Conservation (phyloP, 305 asterid species). For the Nicotiana rustica region DNA sequence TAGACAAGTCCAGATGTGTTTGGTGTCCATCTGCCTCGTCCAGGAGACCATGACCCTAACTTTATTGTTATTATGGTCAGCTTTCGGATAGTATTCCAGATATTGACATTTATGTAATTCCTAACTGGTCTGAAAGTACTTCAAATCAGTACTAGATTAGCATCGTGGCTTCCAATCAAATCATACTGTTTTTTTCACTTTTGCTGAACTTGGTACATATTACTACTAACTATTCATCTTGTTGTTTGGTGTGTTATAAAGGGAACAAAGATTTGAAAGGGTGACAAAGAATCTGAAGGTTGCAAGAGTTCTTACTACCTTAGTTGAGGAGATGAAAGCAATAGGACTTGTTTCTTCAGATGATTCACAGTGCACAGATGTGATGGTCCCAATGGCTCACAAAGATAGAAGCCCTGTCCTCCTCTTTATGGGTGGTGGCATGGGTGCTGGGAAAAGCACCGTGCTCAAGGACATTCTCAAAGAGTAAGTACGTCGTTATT, state of each 20-base stretch:
- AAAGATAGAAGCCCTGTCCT: conserved; percentile 93
- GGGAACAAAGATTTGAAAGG: conserved; percentile 95
- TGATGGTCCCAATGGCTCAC: conserved; percentile 99
- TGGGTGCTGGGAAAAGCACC: conserved; percentile 99
- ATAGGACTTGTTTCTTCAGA: conserved; percentile 83
- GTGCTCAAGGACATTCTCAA: conserved; percentile 93
- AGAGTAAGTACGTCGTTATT: conserved; percentile 65
- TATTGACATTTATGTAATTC: not conserved
- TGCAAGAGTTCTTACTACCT: conserved; percentile 88
- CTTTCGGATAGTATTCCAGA: conserved; percentile 8
- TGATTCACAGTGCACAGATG: conserved; percentile 93
- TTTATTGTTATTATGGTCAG: conserved; percentile 9
- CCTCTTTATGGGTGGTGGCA: conserved; percentile 99
- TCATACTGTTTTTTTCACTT: not conserved
- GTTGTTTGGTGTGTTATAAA: conserved; percentile 37
- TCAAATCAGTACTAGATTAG: not conserved
- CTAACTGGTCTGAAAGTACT: not conserved
- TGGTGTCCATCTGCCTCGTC: not conserved
- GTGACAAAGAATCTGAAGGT: conserved; percentile 96
- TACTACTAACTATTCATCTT: not conserved
- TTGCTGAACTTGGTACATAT: not conserved
- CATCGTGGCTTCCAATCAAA: not conserved
- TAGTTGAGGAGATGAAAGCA: conserved; percentile 99
- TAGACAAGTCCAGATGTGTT: not conserved
- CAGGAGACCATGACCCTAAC: not conserved